These are phyloP conservation scores for Rutstroemia sp. DNA, from an alignment of 2,329 filamentous ascomycete species.

Conservation along the genomic window DNA sequence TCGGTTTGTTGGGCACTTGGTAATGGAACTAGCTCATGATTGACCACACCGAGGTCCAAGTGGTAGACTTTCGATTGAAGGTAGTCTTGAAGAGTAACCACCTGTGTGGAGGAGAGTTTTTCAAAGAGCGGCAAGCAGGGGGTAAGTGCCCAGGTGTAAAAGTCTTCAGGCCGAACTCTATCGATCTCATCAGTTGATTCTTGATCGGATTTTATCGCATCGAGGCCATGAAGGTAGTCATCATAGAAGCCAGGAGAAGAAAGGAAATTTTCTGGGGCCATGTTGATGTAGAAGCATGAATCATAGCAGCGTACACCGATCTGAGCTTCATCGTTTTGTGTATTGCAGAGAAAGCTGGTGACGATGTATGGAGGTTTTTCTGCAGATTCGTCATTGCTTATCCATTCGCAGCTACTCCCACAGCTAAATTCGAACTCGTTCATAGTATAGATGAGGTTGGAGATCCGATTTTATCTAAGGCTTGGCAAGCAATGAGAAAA, in stretches of 20 bases:
- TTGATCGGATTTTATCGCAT: neutral
- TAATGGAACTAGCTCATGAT: neutral
- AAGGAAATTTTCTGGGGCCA: conserved; percentile 12
- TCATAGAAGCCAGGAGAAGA: conserved; percentile 11
- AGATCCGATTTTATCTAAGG: too few species aligned
- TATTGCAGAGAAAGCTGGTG: conserved; percentile 9
- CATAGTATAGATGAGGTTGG: too few species aligned
- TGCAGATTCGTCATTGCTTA: neutral
- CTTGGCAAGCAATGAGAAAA: too few species aligned
- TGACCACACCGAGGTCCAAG: neutral
- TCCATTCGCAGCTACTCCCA: too few species aligned
- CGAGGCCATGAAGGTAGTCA: conserved; percentile 14
- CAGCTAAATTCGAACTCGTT: too few species aligned
- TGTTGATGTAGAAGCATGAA: conserved; percentile 17
- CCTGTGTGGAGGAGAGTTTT: neutral
- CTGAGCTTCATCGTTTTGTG: conserved; percentile 10
- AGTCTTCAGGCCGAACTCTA: conserved; percentile 12
- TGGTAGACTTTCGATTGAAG: neutral
- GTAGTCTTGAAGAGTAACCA: neutral
- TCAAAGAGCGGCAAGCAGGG: conserved; percentile 13
- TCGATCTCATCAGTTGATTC: conserved; percentile 9
- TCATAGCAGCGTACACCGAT: conserved; percentile 12
- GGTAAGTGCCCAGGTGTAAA: conserved; percentile 16
- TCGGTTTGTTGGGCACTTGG: neutral
- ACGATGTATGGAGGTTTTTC: conserved; percentile 10